These are phyloP conservation scores for Sarocladiaceae sp. DNA, from an alignment of 2,329 filamentous ascomycete species.

Conservation along the genomic window DNA sequence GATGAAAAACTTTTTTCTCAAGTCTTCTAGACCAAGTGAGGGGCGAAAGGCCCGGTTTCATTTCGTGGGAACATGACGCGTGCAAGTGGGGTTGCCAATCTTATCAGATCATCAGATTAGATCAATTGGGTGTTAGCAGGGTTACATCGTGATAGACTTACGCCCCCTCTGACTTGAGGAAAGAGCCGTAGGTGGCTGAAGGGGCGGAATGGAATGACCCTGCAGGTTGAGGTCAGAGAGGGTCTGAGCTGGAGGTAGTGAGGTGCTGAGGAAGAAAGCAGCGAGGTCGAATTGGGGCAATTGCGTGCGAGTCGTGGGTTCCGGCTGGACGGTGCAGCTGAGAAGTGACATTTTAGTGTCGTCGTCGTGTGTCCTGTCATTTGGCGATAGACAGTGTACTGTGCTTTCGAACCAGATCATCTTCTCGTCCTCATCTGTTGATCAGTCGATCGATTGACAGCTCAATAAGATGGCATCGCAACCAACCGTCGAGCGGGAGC, in stretches of 20 bases:
- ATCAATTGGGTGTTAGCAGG: constrained; percentile 19
- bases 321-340: too few relatives aligned
- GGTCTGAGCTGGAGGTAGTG: neutral
- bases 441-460: too few relatives aligned
- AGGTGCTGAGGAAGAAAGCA: too few relatives aligned
- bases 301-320: neutral
- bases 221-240: constrained; percentile 8
- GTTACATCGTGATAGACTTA: neutral
- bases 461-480: constrained; percentile 23
- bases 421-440: neutral
- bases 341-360: too few relatives aligned
- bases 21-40: neutral
- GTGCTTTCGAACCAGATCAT: neutral
- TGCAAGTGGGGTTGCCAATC: constrained; percentile 21
- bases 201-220: constrained; percentile 3
- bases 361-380: too few relatives aligned
- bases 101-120: constrained; percentile 44
- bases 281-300: neutral
- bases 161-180: neutral
- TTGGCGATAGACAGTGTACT: too few relatives aligned
- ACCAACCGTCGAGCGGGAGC: constrained; percentile 20
- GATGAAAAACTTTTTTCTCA: neutral
- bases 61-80: neutral
- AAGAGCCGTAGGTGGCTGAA: too few relatives aligned
- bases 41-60: neutral